Conservation (phyloP, 768 basidiomycete species). For the Kwoniella sp. region DNA sequence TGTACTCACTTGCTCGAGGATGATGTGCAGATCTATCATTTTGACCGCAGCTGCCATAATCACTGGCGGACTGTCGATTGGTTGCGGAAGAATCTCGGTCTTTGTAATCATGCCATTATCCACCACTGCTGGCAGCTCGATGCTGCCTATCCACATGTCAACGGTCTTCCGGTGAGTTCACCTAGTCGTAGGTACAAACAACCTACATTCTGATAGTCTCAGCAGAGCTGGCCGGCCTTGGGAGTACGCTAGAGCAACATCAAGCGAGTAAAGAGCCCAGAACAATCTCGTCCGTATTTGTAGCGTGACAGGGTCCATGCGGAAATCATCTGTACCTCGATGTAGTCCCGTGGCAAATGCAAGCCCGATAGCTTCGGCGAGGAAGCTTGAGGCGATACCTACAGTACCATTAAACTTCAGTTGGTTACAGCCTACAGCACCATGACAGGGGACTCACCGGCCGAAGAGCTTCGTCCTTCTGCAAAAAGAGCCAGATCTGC, state of each 20-base stretch:
- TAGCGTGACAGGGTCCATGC: slow-evolving; percentile 15
- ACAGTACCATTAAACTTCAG: no score
- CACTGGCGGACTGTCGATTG: slow-evolving; percentile 12
- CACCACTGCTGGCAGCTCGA: slow-evolving; percentile 13
- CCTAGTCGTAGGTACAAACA: no score
- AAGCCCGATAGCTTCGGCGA: slow-evolving; percentile 16
- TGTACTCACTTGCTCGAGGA: slow-evolving; percentile 11
- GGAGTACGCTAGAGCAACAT: slow-evolving; percentile 13
- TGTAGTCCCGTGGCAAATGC: slow-evolving; percentile 15
- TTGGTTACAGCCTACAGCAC: no score
- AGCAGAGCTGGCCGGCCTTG: slow-evolving; percentile 17
- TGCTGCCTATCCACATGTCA: slow-evolving; percentile 5
- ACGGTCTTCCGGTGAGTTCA: no score
- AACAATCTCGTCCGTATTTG: slow-evolving; percentile 14
- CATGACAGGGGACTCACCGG: slow-evolving; percentile 5
- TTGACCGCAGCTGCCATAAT: slow-evolving; percentile 17
- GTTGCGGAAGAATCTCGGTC: slow-evolving; percentile 16
- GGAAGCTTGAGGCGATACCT: slow-evolving; percentile 14
- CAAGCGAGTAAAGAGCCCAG: slow-evolving; percentile 15
- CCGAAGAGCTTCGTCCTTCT: slow-evolving; percentile 6
- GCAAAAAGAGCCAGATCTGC: slow-evolving; percentile 15
- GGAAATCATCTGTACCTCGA: slow-evolving; percentile 15
- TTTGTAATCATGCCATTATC: slow-evolving; percentile 18
- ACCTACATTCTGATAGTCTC: slow-evolving; percentile 17
- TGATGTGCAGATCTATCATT: slow-evolving; percentile 12